Base-by-base conservation (phyloP, 2,329 filamentous ascomycete genomes). In the Sclerotinia trifoliorum region DNA sequence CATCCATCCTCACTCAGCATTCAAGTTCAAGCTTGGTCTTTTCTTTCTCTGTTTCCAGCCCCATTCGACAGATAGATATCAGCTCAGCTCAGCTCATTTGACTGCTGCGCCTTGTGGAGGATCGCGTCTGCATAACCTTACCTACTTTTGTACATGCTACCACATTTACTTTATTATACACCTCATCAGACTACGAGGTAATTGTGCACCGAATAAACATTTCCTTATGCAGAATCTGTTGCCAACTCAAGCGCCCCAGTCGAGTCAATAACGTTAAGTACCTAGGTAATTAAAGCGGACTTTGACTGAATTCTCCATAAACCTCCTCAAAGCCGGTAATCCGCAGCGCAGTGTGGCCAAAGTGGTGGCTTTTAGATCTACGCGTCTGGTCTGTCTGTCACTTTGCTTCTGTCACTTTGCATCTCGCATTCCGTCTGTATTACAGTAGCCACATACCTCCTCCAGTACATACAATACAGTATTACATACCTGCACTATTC, bases 171-270 rank as follows among this genome's bases (percentile, higher is more conserved):
- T 6, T 35, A 35, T 35, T 10, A 39, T 39, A 39, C 35, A 42
- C 8, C 8, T n/a, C 46, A 49, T 49, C 46, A 17, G 21, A 0
- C 44, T 21, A 19, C 8, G 19, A 21, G 35, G 39, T 42, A 42
- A 42, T 42, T 42, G 39, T 42, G 13, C 39, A 15, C 39, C 39
- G 13, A 15, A 42, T 42, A 39, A 13, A 13, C 35, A 13, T 39
- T 39, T 39, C 35, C 13, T 13, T 39, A 3, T 39, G 35, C 11
- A 39, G 32, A 26, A 46, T 11, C 17, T 44, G 29, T 21, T 48
- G 57, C 57, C 57, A 60, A 32, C 57, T 29, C 39, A 56, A 39
- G 54, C 54, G 54, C 54, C 29, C n/a, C n/a, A n/a, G n/a, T n/a
- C n/a, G n/a, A n/a, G n/a, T n/a, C n/a, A n/a, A n/a, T n/a, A n/a